Evolutionary conservation across 2,329 filamentous ascomycete genomes (phyloP).

Genomic region (Colletotrichum chlorophyti): DNA sequence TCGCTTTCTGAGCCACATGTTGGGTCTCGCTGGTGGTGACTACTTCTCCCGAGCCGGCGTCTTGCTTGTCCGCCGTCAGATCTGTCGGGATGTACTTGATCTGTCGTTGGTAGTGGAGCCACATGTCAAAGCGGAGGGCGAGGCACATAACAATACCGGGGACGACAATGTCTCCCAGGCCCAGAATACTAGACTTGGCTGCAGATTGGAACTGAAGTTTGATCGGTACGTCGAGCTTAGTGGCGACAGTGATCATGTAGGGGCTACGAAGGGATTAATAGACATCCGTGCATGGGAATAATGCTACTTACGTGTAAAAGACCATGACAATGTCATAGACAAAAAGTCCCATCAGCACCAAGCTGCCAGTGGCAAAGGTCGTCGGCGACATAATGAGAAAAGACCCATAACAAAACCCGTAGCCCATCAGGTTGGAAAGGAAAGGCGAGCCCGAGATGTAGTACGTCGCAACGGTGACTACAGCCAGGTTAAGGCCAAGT

Average conservation of each 20-base stretch:
- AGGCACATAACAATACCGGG: slow-evolving; percentile 90
- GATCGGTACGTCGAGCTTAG: slow-evolving; percentile 87
- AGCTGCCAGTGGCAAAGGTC: slow-evolving; percentile 80
- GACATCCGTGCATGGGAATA: background rate
- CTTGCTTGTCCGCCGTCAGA: slow-evolving; percentile 40
- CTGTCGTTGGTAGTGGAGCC: slow-evolving; percentile 78
- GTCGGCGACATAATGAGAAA: slow-evolving; percentile 88
- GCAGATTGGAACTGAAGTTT: slow-evolving; percentile 81
- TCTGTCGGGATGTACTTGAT: slow-evolving; percentile 54
- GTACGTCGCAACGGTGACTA: slow-evolving; percentile 66
- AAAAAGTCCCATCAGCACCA: slow-evolving; percentile 82
- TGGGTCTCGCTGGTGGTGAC: slow-evolving; percentile 45
- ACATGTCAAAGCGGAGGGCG: slow-evolving; percentile 90
- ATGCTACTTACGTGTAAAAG: slow-evolving; percentile 76
- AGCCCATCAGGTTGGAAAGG: slow-evolving; percentile 85
- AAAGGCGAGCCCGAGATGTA: slow-evolving; percentile 65
- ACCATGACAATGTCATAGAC: slow-evolving; percentile 96
- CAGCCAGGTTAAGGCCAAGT: slow-evolving; percentile 60
- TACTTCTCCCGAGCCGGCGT: slow-evolving; percentile 39
- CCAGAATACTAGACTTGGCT: slow-evolving; percentile 80
- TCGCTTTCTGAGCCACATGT: slow-evolving; percentile 48
- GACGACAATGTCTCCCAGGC: slow-evolving; percentile 91
- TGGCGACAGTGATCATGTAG: slow-evolving; percentile 88
- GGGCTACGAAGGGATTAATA: slow-evolving; percentile 56
- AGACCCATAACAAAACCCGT: slow-evolving; percentile 84